Percentiles rank a stretch among this genome's conserved stretches.
These are phyloP conservation scores for Effrenium voratum DNA, from an alignment of 73 alveolate species.

Conservation along the genomic window DNA sequence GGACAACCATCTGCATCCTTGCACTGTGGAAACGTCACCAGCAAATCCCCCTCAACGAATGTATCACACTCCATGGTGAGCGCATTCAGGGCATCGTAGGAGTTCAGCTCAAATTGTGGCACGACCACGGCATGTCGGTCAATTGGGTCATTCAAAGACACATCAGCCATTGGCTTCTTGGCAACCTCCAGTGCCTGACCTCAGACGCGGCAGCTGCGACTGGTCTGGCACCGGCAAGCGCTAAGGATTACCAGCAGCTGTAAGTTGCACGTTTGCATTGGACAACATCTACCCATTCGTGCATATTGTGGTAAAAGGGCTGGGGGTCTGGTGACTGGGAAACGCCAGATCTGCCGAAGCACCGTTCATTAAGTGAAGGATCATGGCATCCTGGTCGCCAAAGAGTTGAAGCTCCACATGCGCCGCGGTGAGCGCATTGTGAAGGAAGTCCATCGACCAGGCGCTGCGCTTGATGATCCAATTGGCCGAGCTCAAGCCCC, in stretches of 20 bases:
- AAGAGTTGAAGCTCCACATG: conserved; percentile 77
- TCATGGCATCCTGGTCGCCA: conserved; percentile 93
- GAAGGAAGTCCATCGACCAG: conserved; percentile 51
- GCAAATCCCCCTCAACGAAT: conserved; percentile 60
- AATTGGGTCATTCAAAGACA: not conserved
- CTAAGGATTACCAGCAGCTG: too few relatives aligned
- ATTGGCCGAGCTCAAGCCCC: conserved; percentile 89
- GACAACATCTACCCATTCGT: too few relatives aligned
- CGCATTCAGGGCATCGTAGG: conserved; percentile 85
- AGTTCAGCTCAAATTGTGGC: conserved; percentile 70
- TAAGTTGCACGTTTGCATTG: too few relatives aligned
- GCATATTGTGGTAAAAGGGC: too few relatives aligned
- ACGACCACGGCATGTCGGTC: conserved; percentile 65
- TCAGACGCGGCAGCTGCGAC: not conserved
- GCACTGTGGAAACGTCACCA: conserved; percentile 90
- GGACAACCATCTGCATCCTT: conserved; percentile 79
- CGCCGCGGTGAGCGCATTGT: conserved; percentile 81
- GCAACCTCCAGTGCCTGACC: conserved; percentile 39
- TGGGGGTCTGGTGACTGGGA: too few relatives aligned
- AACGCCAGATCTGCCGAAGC: too few relatives aligned
- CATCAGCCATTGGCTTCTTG: not conserved
- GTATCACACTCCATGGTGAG: conserved; percentile 70
- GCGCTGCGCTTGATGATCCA: conserved; percentile 63
- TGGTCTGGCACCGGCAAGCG: too few relatives aligned
- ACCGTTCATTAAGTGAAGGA: conserved; percentile 55